These are phyloP conservation scores for Nemania serpens DNA, from an alignment of 2,329 filamentous ascomycete genomes.

Conservation along the genomic window DNA sequence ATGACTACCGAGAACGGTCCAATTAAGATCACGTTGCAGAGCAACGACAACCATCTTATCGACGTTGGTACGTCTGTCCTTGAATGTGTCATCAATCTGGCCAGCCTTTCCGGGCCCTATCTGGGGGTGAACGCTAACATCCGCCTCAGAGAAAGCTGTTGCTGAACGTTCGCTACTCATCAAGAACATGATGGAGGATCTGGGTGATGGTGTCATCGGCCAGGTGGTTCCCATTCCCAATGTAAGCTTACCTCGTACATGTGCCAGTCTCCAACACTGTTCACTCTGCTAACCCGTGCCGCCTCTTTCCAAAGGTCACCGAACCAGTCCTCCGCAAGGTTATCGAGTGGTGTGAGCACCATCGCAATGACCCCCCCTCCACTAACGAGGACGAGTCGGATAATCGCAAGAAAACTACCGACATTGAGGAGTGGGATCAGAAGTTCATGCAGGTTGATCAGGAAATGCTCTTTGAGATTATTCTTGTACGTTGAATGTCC, in stretches of 20 bases:
- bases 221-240: conserved; percentile 89
- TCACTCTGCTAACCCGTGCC: conserved; percentile 21
- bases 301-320: conserved; percentile 66
- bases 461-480: conserved; percentile 99
- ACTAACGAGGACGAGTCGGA: conserved; percentile 88
- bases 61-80: conserved; percentile 49
- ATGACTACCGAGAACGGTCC: conserved; percentile 26
- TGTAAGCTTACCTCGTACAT: conserved; percentile 48
- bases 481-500: conserved; percentile 69
- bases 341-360: conserved; percentile 96
- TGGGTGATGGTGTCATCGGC: conserved; percentile 66
- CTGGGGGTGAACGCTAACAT: conserved; percentile 27
- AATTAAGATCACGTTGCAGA: conserved; percentile 53
- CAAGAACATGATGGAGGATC: conserved; percentile 97
- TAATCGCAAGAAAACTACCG: conserved; percentile 95
- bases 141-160: conserved; percentile 70
- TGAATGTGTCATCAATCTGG: too few relatives aligned
- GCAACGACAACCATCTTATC: conserved; percentile 56
- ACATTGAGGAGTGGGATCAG: conserved; percentile 99
- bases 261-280: neutral
- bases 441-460: conserved; percentile 99
- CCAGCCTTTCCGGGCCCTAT: too few relatives aligned
- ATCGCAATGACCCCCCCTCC: conserved; percentile 85
- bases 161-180: conserved; percentile 92
- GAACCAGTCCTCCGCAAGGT: conserved; percentile 94